These are phyloP conservation scores for Cantharellus cinnabarinus DNA, from an alignment of 768 basidiomycete species.

Conservation along the genomic window DNA sequence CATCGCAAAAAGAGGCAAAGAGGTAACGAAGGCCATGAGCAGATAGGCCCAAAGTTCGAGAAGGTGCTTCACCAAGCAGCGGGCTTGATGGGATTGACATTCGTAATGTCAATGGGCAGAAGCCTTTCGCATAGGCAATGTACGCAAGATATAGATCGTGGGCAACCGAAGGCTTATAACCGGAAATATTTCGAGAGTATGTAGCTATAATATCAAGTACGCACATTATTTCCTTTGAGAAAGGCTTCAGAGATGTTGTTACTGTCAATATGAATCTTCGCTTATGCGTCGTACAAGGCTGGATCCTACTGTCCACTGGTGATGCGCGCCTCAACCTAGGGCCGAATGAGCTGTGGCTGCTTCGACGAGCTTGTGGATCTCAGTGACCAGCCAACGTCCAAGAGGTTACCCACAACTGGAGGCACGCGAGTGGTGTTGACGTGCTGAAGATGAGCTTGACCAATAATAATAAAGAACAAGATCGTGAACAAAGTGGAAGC, in stretches of 20 bases:
- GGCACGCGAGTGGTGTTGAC: constrained; percentile 95
- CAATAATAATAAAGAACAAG: constrained; percentile 97
- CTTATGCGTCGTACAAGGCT: constrained; percentile 87
- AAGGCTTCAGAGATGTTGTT: constrained; percentile 97
- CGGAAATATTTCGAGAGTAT: too few relatives aligned
- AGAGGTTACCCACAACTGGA: constrained; percentile 85
- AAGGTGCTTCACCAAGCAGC: too few relatives aligned
- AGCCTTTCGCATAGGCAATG: too few relatives aligned
- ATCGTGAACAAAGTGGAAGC: constrained; percentile 98
- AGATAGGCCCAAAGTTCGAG: too few relatives aligned
- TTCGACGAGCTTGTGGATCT: constrained; percentile 90
- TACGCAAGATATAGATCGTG: too few relatives aligned
- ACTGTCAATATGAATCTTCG: constrained; percentile 97
- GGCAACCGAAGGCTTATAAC: too few relatives aligned
- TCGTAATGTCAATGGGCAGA: too few relatives aligned
- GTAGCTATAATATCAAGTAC: constrained; percentile 13
- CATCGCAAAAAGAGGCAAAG: too few relatives aligned
- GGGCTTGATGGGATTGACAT: too few relatives aligned
- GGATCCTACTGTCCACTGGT: constrained; percentile 87
- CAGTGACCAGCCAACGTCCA: constrained; percentile 99
- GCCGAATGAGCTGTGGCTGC: constrained; percentile 97
- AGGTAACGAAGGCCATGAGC: too few relatives aligned
- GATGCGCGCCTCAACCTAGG: constrained; percentile 89
- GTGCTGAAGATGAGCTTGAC: constrained; percentile 95
- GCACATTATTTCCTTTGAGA: constrained; percentile 94